Evolutionary conservation across 768 basidiomycete genomes (phyloP), one percentile per base, ranked within the genome.

Genomic region (Russula ochroleuca): DNA sequence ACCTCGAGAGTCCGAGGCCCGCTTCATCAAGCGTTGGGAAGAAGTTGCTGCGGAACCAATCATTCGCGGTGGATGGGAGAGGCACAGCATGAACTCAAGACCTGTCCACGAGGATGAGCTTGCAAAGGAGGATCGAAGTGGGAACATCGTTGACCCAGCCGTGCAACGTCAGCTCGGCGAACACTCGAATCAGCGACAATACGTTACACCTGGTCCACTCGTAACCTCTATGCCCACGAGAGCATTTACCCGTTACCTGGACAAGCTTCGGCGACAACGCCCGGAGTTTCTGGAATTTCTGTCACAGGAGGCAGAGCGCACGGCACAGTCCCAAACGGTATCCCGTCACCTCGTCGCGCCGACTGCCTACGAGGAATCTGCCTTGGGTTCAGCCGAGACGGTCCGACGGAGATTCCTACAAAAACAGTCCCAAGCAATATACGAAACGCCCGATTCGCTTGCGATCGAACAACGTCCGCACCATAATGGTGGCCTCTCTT

Each of bases 401-500:
- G 56, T 69, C 53, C 76, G 78, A 67, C 72, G 74, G 7, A 48
- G 55, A 2, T 85, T 83, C 79, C 73, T 83, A 68, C 69, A 65
- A 48, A 62, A 71, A n/a, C 71, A 72, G 65, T 73, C 70, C 17
- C 63, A 65, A 59, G 57, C 67, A 28, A 43, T 49, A 25, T 70
- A 72, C 62, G 68, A 69, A 28, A n/a, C 64, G 1, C 65, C 71
- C 6, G 59, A 65, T 14, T 74, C 77, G 25, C 74, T 66, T 57
- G 67, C 69, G 45, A 85, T 92, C 65, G 83, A 85, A 64, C 85
- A 81, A 48, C 78, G 82, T 60, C 88, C 88, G 0, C 91, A 92
- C 67, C 78, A 75, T 31, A 78, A 74, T 41, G 89, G 79, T 43
- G 91, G 82, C 3, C 78, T 92, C 47, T 75, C 77, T 50, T 93